A percentile compares a stretch with the other conserved stretches of the same genome.
Conservation (phyloP, 257 asterid species). For the Jasminum sambac region DNA sequence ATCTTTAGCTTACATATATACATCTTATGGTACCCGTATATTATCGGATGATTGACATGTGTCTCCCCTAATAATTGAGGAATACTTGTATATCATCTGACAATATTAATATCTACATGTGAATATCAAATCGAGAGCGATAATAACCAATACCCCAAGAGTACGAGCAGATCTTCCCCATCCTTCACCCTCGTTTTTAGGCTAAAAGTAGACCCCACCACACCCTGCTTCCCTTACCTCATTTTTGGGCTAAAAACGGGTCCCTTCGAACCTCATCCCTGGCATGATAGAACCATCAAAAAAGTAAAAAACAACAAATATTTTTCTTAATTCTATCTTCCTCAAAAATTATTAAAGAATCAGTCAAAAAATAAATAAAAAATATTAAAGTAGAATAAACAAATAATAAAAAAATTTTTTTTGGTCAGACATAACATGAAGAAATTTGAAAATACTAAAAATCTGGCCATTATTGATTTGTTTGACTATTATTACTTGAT, state of each 20-base stretch:
- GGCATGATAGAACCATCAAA: slow-evolving; percentile 25
- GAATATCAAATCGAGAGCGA: too few relatives aligned
- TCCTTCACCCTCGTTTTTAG: not conserved
- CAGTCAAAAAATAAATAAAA: not conserved
- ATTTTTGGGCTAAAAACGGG: not conserved
- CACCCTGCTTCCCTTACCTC: not conserved
- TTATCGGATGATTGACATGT: too few relatives aligned
- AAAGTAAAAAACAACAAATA: not conserved
- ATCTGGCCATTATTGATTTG: slow-evolving; percentile 26
- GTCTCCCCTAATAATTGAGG: too few relatives aligned
- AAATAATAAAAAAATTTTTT: not conserved
- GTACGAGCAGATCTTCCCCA: too few relatives aligned
- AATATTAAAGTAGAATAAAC: not conserved
- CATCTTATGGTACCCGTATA: too few relatives aligned
- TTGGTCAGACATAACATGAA: not conserved
- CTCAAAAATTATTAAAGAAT: not conserved
- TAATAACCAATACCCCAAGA: too few relatives aligned
- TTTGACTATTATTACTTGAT: slow-evolving; percentile 30
- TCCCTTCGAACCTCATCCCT: not conserved
- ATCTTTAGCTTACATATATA: too few relatives aligned
- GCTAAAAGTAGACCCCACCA: not conserved
- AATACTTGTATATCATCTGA: too few relatives aligned
- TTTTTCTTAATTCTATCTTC: not conserved
- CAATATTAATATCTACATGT: too few relatives aligned
- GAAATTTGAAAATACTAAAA: not conserved